Evolutionary conservation across 1,284 basidiomycete genomes (phyloP).

Genomic region (Heliocybe sulcata): DNA sequence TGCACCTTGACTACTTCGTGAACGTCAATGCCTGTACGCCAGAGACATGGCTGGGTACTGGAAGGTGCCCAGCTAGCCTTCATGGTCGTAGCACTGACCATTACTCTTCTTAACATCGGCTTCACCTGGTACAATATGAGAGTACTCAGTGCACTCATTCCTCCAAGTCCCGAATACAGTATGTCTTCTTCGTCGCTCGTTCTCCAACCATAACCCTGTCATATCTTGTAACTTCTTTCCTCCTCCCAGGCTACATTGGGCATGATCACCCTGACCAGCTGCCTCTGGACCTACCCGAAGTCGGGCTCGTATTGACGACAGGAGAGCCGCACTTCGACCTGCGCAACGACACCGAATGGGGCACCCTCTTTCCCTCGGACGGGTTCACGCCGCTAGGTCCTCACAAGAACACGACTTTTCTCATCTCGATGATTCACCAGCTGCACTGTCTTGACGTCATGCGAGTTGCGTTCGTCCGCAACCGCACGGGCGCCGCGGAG

Average conservation of each 20-base stretch:
- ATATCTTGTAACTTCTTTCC: background rate
- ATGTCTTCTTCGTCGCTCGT: background rate
- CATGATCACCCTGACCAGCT: conserved; percentile 16
- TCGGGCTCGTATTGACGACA: conserved; percentile 9
- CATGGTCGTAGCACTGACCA: background rate
- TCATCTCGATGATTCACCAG: conserved; percentile 27
- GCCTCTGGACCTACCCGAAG: conserved; percentile 11
- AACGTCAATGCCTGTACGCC: too few relatives aligned
- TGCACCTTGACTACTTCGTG: too few relatives aligned
- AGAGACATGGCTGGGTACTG: background rate
- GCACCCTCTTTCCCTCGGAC: conserved; percentile 27
- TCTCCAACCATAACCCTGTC: background rate
- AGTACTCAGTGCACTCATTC: background rate
- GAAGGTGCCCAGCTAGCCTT: background rate
- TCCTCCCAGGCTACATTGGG: conserved; percentile 13
- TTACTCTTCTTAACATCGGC: background rate
- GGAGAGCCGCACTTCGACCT: conserved; percentile 10
- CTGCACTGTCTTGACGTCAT: conserved; percentile 28
- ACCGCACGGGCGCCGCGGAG: conserved; percentile 8
- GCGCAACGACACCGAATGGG: conserved; percentile 26
- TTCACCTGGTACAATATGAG: background rate
- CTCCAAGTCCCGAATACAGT: background rate
- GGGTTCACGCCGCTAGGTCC: conserved; percentile 28
- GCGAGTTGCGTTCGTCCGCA: conserved; percentile 17
- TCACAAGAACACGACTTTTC: conserved; percentile 20